A percentile compares a stretch with the other conserved stretches of the same genome.
These are phyloP conservation scores for Suillus americanus DNA, from an alignment of 768 basidiomycete genomes.

Conservation along the genomic window DNA sequence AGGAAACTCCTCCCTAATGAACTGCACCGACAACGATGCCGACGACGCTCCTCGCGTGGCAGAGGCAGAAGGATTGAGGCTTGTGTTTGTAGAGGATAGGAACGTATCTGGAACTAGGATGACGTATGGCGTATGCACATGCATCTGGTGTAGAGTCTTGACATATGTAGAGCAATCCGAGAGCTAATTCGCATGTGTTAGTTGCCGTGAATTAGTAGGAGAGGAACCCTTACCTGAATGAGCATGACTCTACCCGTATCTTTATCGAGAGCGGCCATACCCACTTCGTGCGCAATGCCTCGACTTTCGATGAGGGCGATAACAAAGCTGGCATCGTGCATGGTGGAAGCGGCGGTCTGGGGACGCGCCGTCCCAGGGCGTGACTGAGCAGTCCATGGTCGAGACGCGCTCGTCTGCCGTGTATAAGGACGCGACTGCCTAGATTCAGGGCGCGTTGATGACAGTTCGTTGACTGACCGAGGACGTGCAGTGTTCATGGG, in stretches of 20 bases:
- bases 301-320: slow-evolving; percentile 75
- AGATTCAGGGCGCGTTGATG: slow-evolving; percentile 17
- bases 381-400: slow-evolving; percentile 58
- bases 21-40: slow-evolving; percentile 68
- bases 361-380: slow-evolving; percentile 53
- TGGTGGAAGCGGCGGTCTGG: slow-evolving; percentile 59
- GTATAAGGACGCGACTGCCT: slow-evolving; percentile 13
- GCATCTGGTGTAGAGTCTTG: slow-evolving; percentile 85
- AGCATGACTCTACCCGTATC: slow-evolving; percentile 75
- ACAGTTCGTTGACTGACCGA: background rate
- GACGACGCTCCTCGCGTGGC: slow-evolving; percentile 43
- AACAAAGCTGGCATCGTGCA: slow-evolving; percentile 60
- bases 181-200: slow-evolving; percentile 44
- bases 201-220: slow-evolving; percentile 4
- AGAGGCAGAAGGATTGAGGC: slow-evolving; percentile 34
- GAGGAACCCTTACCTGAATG: slow-evolving; percentile 61
- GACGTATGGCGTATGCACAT: slow-evolving; percentile 66
- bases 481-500: background rate
- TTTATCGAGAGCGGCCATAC: slow-evolving; percentile 81
- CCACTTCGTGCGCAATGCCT: slow-evolving; percentile 80
- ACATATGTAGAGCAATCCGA: slow-evolving; percentile 88
- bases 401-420: slow-evolving; percentile 22
- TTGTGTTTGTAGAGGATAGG: slow-evolving; percentile 54
- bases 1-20: slow-evolving; percentile 74
- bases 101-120: slow-evolving; percentile 86